phyloP scores from a whole-genome alignment of 441 rosid genomes.

The Adansonia grandidieri region DNA sequence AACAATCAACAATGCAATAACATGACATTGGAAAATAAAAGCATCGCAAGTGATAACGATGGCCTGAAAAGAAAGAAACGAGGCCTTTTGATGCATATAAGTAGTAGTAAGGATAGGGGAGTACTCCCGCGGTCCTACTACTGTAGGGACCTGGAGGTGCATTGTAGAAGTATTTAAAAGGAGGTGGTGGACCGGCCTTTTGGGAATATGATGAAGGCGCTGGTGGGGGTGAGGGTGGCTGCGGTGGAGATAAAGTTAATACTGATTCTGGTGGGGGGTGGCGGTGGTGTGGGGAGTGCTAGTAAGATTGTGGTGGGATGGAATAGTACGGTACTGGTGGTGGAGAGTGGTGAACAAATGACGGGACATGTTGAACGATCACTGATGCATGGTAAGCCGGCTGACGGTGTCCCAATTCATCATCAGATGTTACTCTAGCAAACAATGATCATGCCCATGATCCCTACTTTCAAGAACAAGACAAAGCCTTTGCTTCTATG shows the following conservation, averaged over 20 bases:
- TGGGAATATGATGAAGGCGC: too few relatives aligned
- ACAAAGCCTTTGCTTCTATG: slow-evolving; percentile 26
- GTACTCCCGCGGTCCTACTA: not conserved
- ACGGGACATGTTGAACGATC: slow-evolving; percentile 57
- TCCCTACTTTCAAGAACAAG: slow-evolving; percentile 13
- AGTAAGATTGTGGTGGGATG: not conserved
- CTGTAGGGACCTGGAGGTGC: slow-evolving; percentile 36
- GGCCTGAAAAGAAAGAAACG: not conserved
- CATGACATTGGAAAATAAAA: not conserved
- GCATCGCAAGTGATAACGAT: not conserved
- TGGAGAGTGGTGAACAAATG: slow-evolving; percentile 55
- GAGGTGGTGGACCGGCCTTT: slow-evolving; percentile 36
- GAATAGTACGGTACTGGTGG: slow-evolving; percentile 12
- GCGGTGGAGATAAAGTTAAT: slow-evolving; percentile 15
- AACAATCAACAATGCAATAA: not conserved
- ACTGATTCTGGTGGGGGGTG: slow-evolving; percentile 7
- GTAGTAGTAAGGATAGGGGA: slow-evolving; percentile 9
- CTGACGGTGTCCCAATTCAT: slow-evolving; percentile 33
- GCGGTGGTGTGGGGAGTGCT: slow-evolving; percentile 12
- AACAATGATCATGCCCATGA: slow-evolving; percentile 32
- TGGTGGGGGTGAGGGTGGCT: slow-evolving; percentile 6
- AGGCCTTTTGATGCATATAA: not conserved
- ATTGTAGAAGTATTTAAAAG: slow-evolving; percentile 29
- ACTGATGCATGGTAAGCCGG: slow-evolving; percentile 56
- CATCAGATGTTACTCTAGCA: slow-evolving; percentile 30